These are phyloP conservation scores for Apophysomyces elegans DNA, from an alignment of 371 early-diverging fungal species.

Conservation along the genomic window DNA sequence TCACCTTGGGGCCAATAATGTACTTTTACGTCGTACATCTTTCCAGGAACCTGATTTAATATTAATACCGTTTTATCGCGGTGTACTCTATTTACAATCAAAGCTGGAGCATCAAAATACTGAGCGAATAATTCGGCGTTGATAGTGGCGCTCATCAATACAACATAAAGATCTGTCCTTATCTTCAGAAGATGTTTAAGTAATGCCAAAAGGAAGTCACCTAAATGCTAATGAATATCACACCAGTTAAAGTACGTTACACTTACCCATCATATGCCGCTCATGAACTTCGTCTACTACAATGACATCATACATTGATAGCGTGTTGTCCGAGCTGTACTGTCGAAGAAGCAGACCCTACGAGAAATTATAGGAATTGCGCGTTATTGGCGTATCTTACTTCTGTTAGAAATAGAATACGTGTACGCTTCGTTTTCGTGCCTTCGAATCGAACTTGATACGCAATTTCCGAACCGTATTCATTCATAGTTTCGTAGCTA, in stretches of 20 bases:
- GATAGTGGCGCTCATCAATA: conserved; percentile 86
- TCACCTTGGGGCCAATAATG: conserved; percentile 51
- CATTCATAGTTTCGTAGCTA: conserved; percentile 64
- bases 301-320: conserved; percentile 64
- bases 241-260: conserved; percentile 22
- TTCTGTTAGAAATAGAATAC: conserved; percentile 70
- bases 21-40: conserved; percentile 54
- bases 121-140: conserved; percentile 68
- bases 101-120: conserved; percentile 60
- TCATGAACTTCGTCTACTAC: conserved; percentile 85
- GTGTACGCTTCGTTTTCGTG: conserved; percentile 61
- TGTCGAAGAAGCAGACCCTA: conserved; percentile 65
- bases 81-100: conserved; percentile 29
- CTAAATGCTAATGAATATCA: conserved; percentile 10
- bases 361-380: conserved; percentile 20
- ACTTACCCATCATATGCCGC: conserved; percentile 56
- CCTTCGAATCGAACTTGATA: conserved; percentile 78
- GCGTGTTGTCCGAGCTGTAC: conserved; percentile 58
- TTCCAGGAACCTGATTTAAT: conserved; percentile 48
- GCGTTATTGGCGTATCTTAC: conserved; percentile 24
- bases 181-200: conserved; percentile 50
- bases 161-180: conserved; percentile 51
- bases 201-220: conserved; percentile 65
- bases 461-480: conserved; percentile 70
- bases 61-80: not conserved